Evolutionary conservation across 768 basidiomycete species (phyloP), one percentile per base, ranked within the genome.

Genomic region (Trametes sanguinea): DNA sequence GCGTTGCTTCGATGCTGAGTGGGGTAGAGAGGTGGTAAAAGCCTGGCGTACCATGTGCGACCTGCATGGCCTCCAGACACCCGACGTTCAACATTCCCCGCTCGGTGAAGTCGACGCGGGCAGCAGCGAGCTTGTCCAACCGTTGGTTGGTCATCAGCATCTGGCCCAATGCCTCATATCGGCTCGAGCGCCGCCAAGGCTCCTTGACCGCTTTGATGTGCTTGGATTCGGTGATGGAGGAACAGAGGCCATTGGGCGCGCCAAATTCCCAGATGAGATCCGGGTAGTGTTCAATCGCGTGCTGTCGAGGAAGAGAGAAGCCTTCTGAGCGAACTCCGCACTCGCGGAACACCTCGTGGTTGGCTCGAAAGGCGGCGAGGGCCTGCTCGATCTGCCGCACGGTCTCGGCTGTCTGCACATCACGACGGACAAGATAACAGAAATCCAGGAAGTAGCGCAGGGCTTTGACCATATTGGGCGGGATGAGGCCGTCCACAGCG

Each of bases 151-250:
- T 68, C 5, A 63, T 22, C 1, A 72, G 61, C 63, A 72, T 72
- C 46, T 72, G 71, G 1, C 61, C 61, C 1, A 72, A 46, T 1
- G 69, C 63, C 5, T 71, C 39, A 29, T 57, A 59, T 1, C 54
- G 55, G 46, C 54, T 72, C 4, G 71, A 69, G 0, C 65, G 59
- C 8, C 68, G 67, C 60, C 65, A 72, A 4, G 69, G 71, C 44
- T 67, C 54, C 55, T 72, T 72, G 22, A 72, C 67, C 2, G 71
- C 69, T 22, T 53, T 62, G 51, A 72, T 72, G 37, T 72, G 69
- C 48, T 62, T 68, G 13, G 69, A 67, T 53, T 72, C 71, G 3
- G 68, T 72, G 53, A 72, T 71, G 8, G 67, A 71, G 7, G 71
- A 68, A 45, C 71, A 71, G 6, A 72, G 61, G 11, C 69, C 69